These are phyloP conservation scores for Strigomonas oncopelti DNA, from an alignment of 208 protist genomes.

Conservation along the genomic window DNA sequence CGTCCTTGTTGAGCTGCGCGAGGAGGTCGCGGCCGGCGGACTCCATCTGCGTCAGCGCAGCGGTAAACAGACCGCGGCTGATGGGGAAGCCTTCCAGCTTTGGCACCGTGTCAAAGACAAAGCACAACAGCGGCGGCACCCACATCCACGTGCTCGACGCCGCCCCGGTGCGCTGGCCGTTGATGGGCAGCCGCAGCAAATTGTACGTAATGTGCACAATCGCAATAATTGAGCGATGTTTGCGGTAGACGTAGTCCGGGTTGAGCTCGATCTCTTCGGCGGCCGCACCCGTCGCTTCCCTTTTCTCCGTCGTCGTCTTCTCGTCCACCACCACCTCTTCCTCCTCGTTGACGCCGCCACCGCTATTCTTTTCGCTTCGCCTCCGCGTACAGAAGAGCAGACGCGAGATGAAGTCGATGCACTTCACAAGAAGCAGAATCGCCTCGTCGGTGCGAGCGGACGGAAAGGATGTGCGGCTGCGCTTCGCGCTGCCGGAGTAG, in stretches of 20 bases:
- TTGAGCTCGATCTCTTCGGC: neutral
- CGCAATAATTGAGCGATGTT: neutral
- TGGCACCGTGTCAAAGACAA: slow-evolving; percentile 4
- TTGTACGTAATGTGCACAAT: slow-evolving; percentile 1
- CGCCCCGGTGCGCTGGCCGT: neutral
- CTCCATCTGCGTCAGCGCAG: slow-evolving; percentile 1
- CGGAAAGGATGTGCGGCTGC: neutral
- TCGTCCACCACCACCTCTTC: neutral
- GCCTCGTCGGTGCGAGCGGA: neutral
- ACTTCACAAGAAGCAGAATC: neutral
- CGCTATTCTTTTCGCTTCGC: neutral
- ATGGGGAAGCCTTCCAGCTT: slow-evolving; percentile 9
- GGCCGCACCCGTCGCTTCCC: neutral
- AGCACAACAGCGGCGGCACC: slow-evolving; percentile 3
- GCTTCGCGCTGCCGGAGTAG: neutral
- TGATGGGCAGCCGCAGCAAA: neutral
- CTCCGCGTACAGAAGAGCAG: slow-evolving; percentile 7
- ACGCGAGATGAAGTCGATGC: slow-evolving; percentile 8
- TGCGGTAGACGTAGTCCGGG: neutral
- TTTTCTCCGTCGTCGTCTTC: neutral
- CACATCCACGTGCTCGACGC: neutral
- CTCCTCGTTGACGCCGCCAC: neutral
- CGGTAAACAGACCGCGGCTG: slow-evolving; percentile 3
- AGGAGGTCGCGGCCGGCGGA: neutral
- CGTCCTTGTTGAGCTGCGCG: neutral